Base-by-base conservation (phyloP, 2,329 filamentous ascomycete species). In the Thielaviopsis populi region DNA sequence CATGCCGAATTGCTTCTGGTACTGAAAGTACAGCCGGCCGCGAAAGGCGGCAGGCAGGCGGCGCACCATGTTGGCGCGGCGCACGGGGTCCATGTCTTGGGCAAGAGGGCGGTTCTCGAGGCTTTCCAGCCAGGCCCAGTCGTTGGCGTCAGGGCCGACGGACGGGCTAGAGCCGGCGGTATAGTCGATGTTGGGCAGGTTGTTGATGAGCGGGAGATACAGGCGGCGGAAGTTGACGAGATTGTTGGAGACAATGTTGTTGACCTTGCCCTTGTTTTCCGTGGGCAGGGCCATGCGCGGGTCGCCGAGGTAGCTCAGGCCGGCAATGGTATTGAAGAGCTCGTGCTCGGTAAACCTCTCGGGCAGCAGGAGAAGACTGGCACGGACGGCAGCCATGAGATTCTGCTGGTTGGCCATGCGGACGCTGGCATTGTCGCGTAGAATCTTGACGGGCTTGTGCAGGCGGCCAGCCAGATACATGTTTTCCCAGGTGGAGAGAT, bases 381-480 rank as follows among this genome's bases (percentile, higher is more conserved):
- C 92, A 65, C 94, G 88, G 4, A 97, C 79, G 2, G 95, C 95
- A 8, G 92, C 92, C 53, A 97, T 82, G 19, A 99, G 81, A 73
- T 99, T 99, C 73, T 95, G 87, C 74, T 99, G 94, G 74, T 99
- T 97, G 3, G 92, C 90, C 40, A 97, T 83, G 40, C 94, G 89
- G 48, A 99, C 91, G 60, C 86, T 86, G 0, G 94, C 89, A 70
- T 99, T 89, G 72, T 99, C 94, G 61, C 91, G 87, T 19, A 99
- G 81, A 68, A 99, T 97, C 77, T 99, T 97, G 74, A 96, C 94
- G 1, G 94, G 94, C 73, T 99, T 99, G 68, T 99, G 94, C 62
- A 99, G 80, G 41, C 94, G 88, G 3, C 94, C 94, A 5, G 95
- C 94, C n/a, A 99, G 82, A 74, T 99, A 99, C 30, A 99, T 79